phyloP scores from a whole-genome alignment of 306 rosid genomes.

The Echinosophora koreensis region DNA sequence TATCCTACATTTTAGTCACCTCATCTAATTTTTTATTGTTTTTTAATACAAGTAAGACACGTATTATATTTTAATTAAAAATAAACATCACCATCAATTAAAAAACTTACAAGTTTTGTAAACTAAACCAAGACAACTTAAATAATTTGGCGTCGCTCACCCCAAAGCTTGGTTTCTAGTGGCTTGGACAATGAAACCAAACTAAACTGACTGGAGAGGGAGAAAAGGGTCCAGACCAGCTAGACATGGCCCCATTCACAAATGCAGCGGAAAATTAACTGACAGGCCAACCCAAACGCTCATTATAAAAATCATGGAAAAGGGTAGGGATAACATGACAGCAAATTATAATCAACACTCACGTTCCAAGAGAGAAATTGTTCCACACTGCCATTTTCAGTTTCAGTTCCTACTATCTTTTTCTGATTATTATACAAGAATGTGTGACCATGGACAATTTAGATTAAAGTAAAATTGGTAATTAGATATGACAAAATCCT shows the following conservation, averaged over 20 bases:
- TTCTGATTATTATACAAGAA: background rate
- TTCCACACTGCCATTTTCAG: constrained; percentile 15
- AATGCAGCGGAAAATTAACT: constrained; percentile 14
- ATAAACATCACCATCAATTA: too few relatives aligned
- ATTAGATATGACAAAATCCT: background rate
- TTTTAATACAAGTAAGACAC: too few relatives aligned
- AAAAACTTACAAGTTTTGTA: too few relatives aligned
- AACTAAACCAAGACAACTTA: background rate
- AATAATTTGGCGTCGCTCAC: constrained; percentile 13
- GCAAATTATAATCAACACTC: constrained; percentile 17
- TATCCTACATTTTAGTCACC: too few relatives aligned
- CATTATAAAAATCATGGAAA: constrained; percentile 48
- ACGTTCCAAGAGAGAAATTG: constrained; percentile 44
- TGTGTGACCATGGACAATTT: background rate
- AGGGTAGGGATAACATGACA: constrained; percentile 32
- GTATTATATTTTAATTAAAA: too few relatives aligned
- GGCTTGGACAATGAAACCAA: background rate
- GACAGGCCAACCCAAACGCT: constrained; percentile 37
- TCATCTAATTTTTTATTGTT: too few relatives aligned
- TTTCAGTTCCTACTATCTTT: background rate
- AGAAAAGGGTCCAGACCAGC: background rate
- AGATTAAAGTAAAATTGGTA: background rate
- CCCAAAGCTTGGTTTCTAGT: background rate
- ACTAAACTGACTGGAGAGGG: background rate
- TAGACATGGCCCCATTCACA: constrained; percentile 27